phyloP scores from a whole-genome alignment of 495 filamentous ascomycete genomes.

The Penicillium egyptiacum region DNA sequence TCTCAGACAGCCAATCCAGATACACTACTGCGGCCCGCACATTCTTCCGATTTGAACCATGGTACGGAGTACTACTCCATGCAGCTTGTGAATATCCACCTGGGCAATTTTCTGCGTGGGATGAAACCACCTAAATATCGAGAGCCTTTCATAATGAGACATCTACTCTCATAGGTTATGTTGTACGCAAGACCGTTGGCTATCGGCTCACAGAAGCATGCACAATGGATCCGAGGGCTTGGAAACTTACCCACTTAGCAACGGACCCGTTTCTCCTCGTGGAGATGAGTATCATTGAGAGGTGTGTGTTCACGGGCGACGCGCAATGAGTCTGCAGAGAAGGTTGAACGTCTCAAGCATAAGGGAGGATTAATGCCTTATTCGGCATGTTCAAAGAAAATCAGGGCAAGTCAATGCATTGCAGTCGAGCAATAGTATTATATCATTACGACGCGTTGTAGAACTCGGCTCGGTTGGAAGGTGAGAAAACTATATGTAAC shows the following conservation, averaged over 20 bases:
- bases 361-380: background rate
- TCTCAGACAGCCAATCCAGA: constrained; percentile 1
- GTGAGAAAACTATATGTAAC: background rate
- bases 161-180: background rate
- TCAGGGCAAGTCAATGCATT: background rate
- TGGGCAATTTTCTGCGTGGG: background rate
- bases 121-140: background rate
- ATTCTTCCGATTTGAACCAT: background rate
- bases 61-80: background rate
- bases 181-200: constrained; percentile 7
- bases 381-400: background rate
- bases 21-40: background rate
- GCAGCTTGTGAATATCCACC: too few species aligned
- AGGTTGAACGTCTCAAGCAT: background rate
- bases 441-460: background rate
- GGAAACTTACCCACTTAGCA: constrained; percentile 3
- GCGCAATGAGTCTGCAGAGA: background rate
- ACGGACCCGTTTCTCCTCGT: background rate
- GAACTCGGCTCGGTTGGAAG: background rate
- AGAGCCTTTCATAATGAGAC: background rate
- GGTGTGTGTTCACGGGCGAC: background rate
- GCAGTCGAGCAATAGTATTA: background rate
- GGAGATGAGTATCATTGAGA: background rate
- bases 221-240: background rate
- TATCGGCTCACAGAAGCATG: background rate